These are phyloP conservation scores for Starmerella bombicola DNA, from an alignment of 805 yeast genomes.

Conservation along the genomic window DNA sequence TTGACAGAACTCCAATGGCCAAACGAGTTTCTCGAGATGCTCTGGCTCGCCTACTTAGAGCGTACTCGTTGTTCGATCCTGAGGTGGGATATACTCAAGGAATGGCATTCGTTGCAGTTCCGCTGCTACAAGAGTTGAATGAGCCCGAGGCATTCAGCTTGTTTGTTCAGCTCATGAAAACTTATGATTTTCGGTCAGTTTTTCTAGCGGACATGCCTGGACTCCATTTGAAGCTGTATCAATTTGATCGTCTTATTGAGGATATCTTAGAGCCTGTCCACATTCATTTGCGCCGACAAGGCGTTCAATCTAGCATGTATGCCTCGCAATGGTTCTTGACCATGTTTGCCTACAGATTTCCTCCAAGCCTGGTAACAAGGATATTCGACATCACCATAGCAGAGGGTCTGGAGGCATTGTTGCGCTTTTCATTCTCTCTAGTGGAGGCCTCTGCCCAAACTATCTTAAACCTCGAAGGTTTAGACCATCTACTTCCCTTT, in stretches of 20 bases:
- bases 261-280: conserved; percentile 58
- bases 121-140: conserved; percentile 63
- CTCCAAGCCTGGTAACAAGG: conserved; percentile 73
- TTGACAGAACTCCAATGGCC: conserved; percentile 74
- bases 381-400: conserved; percentile 79
- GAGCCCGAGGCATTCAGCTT: conserved; percentile 80
- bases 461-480: conserved; percentile 43
- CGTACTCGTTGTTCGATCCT: conserved; percentile 72
- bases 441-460: conserved; percentile 54
- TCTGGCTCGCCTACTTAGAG: conserved; percentile 62
- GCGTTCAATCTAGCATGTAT: conserved; percentile 85
- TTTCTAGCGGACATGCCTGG: conserved; percentile 92
- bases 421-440: conserved; percentile 73
- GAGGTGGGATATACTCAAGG: conserved; percentile 98
- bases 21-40: conserved; percentile 45
- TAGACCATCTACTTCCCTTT: conserved; percentile 65
- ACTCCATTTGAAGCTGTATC: conserved; percentile 68
- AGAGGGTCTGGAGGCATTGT: conserved; percentile 79
- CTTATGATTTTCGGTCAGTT: conserved; percentile 64
- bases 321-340: conserved; percentile 98
- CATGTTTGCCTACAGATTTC: conserved; percentile 88
- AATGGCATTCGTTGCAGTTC: conserved; percentile 86
- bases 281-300: conserved; percentile 71
- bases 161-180: conserved; percentile 69
- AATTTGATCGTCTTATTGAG: conserved; percentile 79